These are phyloP conservation scores for Leptosphaerulina australis DNA, from an alignment of 2,329 filamentous ascomycete species.

Conservation along the genomic window DNA sequence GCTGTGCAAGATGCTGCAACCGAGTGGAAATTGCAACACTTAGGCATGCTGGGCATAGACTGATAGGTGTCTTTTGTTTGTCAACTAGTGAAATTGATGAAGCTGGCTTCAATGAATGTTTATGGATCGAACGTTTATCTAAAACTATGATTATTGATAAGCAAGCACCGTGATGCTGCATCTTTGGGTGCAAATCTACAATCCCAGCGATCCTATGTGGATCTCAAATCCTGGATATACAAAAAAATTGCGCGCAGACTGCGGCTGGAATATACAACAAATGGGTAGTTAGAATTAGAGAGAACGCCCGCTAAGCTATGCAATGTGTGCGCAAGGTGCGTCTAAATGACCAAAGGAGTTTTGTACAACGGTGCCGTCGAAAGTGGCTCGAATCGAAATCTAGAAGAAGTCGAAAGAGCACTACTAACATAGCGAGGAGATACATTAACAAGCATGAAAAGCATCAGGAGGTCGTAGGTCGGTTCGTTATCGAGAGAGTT, in stretches of 20 bases:
- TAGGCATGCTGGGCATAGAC: not conserved
- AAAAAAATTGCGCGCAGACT: slow-evolving; percentile 10
- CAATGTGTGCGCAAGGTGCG: slow-evolving; percentile 28
- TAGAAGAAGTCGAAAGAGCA: slow-evolving; percentile 25
- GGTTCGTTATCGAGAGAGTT: slow-evolving; percentile 30
- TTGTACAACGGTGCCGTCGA: slow-evolving; percentile 34
- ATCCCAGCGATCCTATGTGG: slow-evolving; percentile 5
- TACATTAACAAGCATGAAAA: slow-evolving; percentile 17
- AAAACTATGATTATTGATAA: slow-evolving; percentile 15
- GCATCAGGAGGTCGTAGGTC: slow-evolving; percentile 21
- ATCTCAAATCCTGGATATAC: slow-evolving; percentile 15
- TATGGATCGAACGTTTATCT: slow-evolving; percentile 4
- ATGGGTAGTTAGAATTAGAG: slow-evolving; percentile 19
- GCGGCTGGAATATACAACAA: slow-evolving; percentile 19
- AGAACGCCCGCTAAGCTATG: slow-evolving; percentile 46
- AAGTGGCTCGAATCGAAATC: slow-evolving; percentile 30
- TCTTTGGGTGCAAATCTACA: slow-evolving; percentile 5
- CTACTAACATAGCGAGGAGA: slow-evolving; percentile 14
- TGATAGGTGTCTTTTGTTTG: not conserved
- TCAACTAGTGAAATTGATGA: not conserved
- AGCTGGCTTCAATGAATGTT: not conserved
- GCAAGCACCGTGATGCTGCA: slow-evolving; percentile 13
- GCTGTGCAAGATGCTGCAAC: slow-evolving; percentile 7
- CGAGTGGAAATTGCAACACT: not conserved
- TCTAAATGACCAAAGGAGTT: slow-evolving; percentile 21